phyloP scores from a whole-genome alignment of 2,329 filamentous ascomycete species.

The Orbilia oligospora region DNA sequence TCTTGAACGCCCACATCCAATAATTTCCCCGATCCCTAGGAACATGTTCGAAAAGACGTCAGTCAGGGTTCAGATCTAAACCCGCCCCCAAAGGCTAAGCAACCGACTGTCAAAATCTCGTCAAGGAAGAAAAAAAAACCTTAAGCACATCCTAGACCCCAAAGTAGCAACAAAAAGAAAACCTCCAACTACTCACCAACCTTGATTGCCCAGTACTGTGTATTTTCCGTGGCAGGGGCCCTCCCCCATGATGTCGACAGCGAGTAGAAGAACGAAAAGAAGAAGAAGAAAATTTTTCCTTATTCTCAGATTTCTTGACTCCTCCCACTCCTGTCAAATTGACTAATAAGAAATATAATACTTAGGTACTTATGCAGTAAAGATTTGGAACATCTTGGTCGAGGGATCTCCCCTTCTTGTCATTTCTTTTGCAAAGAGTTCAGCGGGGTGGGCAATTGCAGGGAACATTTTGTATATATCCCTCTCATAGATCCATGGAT shows the following conservation, averaged over 20 bases:
- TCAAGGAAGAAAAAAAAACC: conserved; percentile 8
- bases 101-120: conserved; percentile 2
- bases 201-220: conserved; percentile 24
- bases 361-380: conserved; percentile 7
- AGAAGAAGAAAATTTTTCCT: neutral
- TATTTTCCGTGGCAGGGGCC: conserved; percentile 13
- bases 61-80: conserved; percentile 51
- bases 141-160: conserved; percentile 12
- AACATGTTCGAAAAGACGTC: conserved; percentile 47
- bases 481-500: conserved; percentile 30
- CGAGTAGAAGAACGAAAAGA: conserved; percentile 11
- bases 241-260: conserved; percentile 45
- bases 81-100: neutral
- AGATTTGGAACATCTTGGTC: conserved; percentile 14
- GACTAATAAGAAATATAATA: conserved; percentile 15
- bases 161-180: conserved; percentile 18
- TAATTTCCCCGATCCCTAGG: conserved; percentile 40
- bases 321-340: conserved; percentile 35
- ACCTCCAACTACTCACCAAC: conserved; percentile 31
- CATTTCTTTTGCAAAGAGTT: conserved; percentile 22
- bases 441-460: conserved; percentile 26
- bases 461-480: conserved; percentile 44
- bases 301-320: conserved; percentile 23
- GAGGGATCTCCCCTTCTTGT: conserved; percentile 17
- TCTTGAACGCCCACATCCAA: conserved; percentile 27